Base-by-base conservation (phyloP, 2,329 filamentous ascomycete genomes). In the Zasmidium citrigriseum region DNA sequence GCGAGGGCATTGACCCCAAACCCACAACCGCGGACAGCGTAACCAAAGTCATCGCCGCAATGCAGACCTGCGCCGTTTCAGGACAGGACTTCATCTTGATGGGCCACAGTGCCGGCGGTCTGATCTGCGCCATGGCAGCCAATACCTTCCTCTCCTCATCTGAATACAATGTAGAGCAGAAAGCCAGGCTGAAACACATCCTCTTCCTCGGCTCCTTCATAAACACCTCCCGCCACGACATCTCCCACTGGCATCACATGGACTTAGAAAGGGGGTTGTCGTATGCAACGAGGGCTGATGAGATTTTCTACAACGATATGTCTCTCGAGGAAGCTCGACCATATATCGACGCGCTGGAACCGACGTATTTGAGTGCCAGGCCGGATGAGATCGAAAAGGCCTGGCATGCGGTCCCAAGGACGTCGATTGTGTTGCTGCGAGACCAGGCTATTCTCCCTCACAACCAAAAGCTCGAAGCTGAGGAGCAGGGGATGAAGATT, bases 231-330 rank as follows among this genome's bases (percentile, higher is more conserved):
- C 21, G 49, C 9, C 47, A 50, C 16, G 12, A 55, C 7, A 38
- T 34, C 10, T n/a, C 18, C 14, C 44, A 46, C 14, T 46, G 55
- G 2, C 34, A 41, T 41, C 44, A 54, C 16, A 46, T 58, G 11
- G 45, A 47, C 10, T n/a, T 52, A 3, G 46, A 57, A 4, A 25
- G 18, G 52, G 52, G 12, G 18, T 11, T 9, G 45, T 57, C 22
- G 52, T 53, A 25, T 52, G 29, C 34, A 41, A 47, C 3, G 41
- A 55, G 11, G 51, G 46, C 27, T 45, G 23, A 61, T 16, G 27
- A 57, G 22, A 38, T 49, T 4, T 50, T 61, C 41, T 61, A 46
- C 45, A 51, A 58, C 4, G 58, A 61, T 38, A 61, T 61, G 58
- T 48, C 16, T n/a, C 18, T 27, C 24, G 55, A 55, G 44, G 55